Evolutionary conservation across 495 filamentous ascomycete genomes (phyloP).

Genomic region (Bacidia rubella): DNA sequence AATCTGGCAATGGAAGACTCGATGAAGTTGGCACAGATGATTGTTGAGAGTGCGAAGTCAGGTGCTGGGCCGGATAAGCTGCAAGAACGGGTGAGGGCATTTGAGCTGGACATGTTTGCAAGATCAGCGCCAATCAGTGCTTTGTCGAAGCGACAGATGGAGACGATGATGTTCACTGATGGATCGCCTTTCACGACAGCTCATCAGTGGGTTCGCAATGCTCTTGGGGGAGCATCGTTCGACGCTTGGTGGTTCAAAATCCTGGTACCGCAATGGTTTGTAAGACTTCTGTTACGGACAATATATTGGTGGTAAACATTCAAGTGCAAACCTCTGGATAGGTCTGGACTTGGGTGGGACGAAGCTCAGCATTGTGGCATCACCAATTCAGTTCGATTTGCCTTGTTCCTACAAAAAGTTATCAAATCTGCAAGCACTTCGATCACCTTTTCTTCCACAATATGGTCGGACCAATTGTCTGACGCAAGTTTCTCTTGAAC

Average conservation of each 20-base stretch:
- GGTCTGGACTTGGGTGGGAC: too few species aligned
- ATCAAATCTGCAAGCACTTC: too few species aligned
- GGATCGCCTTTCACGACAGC: constrained; percentile 10
- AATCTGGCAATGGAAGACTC: constrained; percentile 47
- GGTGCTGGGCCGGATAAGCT: not conserved
- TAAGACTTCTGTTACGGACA: constrained; percentile 5
- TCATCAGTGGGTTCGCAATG: constrained; percentile 8
- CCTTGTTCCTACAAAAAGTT: too few species aligned
- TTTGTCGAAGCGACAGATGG: constrained; percentile 7
- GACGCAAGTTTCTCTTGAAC: too few species aligned
- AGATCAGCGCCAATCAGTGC: constrained; percentile 8
- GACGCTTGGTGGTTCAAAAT: constrained; percentile 9
- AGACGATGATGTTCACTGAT: constrained; percentile 11
- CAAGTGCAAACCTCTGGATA: too few species aligned
- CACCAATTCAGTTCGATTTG: too few species aligned
- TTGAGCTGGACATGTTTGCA: constrained; percentile 12
- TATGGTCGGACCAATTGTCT: too few species aligned
- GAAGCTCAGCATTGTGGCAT: too few species aligned
- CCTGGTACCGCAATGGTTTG: constrained; percentile 11
- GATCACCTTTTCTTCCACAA: too few species aligned
- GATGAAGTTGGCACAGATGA: constrained; percentile 36
- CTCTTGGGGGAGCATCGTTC: constrained; percentile 3
- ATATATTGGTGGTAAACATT: constrained; percentile 11
- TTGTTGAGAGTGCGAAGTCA: constrained; percentile 16
- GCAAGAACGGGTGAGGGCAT: constrained; percentile 2